Evolutionary conservation across 2,329 filamentous ascomycete genomes (phyloP).

Genomic region (Orbilia ellipsospora): DNA sequence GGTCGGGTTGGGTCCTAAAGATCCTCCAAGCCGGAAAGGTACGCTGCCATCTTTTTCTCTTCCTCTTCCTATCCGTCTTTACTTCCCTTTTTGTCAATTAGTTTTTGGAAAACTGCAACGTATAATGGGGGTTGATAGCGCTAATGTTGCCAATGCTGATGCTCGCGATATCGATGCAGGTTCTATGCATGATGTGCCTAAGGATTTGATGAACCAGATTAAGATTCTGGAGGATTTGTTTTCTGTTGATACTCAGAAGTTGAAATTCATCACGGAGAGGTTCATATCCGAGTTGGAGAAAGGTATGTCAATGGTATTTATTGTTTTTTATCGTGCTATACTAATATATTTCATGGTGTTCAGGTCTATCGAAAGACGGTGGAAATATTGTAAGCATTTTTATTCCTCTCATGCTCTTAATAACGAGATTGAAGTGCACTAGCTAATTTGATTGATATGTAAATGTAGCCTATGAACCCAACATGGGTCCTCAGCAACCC

Average conservation of each 20-base stretch:
- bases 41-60: slow-evolving; percentile 41
- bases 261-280: slow-evolving; percentile 90
- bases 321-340: neutral
- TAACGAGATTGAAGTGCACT: slow-evolving; percentile 6
- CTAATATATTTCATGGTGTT: neutral
- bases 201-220: slow-evolving; percentile 71
- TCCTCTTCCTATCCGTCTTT: neutral
- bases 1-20: slow-evolving; percentile 52
- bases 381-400: slow-evolving; percentile 81
- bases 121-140: no score
- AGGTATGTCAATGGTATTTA: slow-evolving; percentile 66
- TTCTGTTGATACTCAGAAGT: slow-evolving; percentile 78
- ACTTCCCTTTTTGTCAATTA: slow-evolving; percentile 1
- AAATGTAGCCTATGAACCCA: slow-evolving; percentile 87
- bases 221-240: slow-evolving; percentile 85
- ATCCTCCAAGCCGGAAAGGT: slow-evolving; percentile 59
- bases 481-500: slow-evolving; percentile 95
- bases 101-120: neutral
- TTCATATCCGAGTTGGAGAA: slow-evolving; percentile 90
- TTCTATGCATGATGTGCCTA: slow-evolving; percentile 87
- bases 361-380: slow-evolving; percentile 84
- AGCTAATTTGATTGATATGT: slow-evolving; percentile 56
- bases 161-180: slow-evolving; percentile 66
- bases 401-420: no score
- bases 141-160: slow-evolving; percentile 10